phyloP scores from a whole-genome alignment of 1,284 basidiomycete genomes.

The Boletus calvinii region DNA sequence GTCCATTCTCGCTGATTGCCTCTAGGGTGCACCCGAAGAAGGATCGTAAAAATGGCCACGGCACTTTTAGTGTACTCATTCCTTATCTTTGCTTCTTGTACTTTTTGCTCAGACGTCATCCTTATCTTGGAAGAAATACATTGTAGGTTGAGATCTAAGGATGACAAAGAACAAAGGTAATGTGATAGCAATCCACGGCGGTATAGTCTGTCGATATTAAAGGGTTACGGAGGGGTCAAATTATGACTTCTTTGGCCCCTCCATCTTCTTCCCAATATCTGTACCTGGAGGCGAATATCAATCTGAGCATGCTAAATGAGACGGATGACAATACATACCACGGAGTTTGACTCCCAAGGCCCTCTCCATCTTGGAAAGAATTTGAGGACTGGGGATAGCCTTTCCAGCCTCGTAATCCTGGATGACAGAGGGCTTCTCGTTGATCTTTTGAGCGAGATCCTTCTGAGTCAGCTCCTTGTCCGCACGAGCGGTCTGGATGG shows the following conservation, averaged over 20 bases:
- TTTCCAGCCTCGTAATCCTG: conserved; percentile 91
- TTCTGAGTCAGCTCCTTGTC: conserved; percentile 85
- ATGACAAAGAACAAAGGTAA: conserved; percentile 12
- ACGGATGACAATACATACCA: conserved; percentile 47
- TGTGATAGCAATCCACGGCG: conserved; percentile 13
- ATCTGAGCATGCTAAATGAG: background rate
- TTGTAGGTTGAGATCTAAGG: conserved; percentile 26
- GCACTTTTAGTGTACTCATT: conserved; percentile 2
- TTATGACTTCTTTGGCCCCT: conserved; percentile 71
- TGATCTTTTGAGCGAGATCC: conserved; percentile 91
- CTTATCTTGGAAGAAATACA: conserved; percentile 24
- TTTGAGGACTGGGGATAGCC: conserved; percentile 88
- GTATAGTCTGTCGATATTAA: conserved; percentile 24
- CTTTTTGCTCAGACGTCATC: conserved; percentile 2
- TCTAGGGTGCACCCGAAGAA: conserved; percentile 29
- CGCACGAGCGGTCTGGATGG: conserved; percentile 82
- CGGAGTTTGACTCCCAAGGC: conserved; percentile 89
- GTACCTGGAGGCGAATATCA: conserved; percentile 43
- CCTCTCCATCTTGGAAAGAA: conserved; percentile 92
- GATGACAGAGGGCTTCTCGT: conserved; percentile 85
- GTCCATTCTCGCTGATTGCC: background rate
- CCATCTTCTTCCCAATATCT: conserved; percentile 82
- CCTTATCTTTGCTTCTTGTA: conserved; percentile 10
- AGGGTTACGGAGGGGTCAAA: conserved; percentile 33
- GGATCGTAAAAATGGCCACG: conserved; percentile 18